Evolutionary conservation across 2,329 filamentous ascomycete genomes (phyloP), one percentile per base, ranked within the genome.

Genomic region (Pseudomassariella vexata): DNA sequence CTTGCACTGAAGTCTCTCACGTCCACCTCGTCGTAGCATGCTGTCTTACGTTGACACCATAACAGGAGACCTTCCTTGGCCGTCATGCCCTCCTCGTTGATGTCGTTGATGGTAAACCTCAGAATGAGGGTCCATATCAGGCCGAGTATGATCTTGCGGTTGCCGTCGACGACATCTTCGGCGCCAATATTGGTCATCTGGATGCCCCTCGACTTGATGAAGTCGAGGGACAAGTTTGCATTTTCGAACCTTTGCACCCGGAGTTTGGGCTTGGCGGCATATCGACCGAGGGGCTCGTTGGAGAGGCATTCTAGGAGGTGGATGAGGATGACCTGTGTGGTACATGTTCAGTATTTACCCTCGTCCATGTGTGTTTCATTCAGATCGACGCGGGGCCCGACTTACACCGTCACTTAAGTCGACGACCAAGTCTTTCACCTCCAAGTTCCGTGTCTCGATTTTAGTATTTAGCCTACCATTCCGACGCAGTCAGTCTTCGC

Each of bases 181-280:
- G 92, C 92, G 32, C 92, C 92, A 51, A 96, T 96, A 49, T 98
- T 98, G 46, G 88, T 95, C 82, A 98, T 86, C 58, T 95, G 90
- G 42, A 98, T 96, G 14, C 87, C 82, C 47, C 88, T 73, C 36
- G 78, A 80, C 55, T 85, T 94, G 65, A 98, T 88, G 52, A 92
- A 98, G 60, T 95, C 82, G 40, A 98, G 79, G 30, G 87, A 86
- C 47, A 89, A 82, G 66, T 96, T 96, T 59, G 92, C 90, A 73
- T 98, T 98, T 60, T 98, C 92, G 61, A 96, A 98, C 48, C 80
- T 82, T 65, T 98, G 92, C 32, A 98, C 92, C 36, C 92, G 87
- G 47, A 98, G 73, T 65, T 95, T 95, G 23, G 92, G 92, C 52
- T 90, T 94, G 33, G 90, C 85, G 42, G 92, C 92, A 75, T 98